Base-by-base conservation (phyloP, 1,139 yeast genomes). In the Yamadazyma spencermartinsiae region DNA sequence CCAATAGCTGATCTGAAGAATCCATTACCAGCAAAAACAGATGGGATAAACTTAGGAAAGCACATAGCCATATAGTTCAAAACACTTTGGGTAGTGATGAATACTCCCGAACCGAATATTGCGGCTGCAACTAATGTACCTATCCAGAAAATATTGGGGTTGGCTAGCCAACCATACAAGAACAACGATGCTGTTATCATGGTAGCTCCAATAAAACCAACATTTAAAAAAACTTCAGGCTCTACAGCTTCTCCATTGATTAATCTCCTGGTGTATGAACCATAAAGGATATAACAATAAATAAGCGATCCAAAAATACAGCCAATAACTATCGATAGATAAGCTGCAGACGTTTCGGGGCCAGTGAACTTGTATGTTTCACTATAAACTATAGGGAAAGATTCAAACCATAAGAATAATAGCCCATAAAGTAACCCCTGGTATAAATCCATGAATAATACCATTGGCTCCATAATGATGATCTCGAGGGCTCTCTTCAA, bases 141-240 rank as follows among this genome's bases (percentile, higher is more conserved):
- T 23, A 23, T 23, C 26, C 26, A 23, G n/a, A 23, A 23, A 11
- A 23, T 23, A 23, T 52, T 44, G 4, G 53, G 42, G 9, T 57
- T 46, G 6, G 58, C 48, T 5, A 66, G 50, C 71, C 70, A 65
- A 1, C 58, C 69, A 45, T 63, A 63, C 14, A 63, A 55, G 40
- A 63, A 53, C 7, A 64, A 37, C 4, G 68, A 65, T 37, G 54
- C 40, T 4, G 68, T 65, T 56, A 60, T 52, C 21, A 55, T 33
- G 2, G 52, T 34, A 36, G 58, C 43, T 3, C 69, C 70, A 26
- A 57, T 29, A 28, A 64, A 56, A 51, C 83, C 68, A 8, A 79
- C 64, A 10, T 75, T 76, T 29, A 84, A 60, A 40, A 86, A 72
- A 40, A 72, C 74, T 49, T 85, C 90, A 0, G 90, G 88, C n/a